Evolutionary conservation across 2,329 filamentous ascomycete species (phyloP).

Genomic region (Phyllosticta capitalensis): DNA sequence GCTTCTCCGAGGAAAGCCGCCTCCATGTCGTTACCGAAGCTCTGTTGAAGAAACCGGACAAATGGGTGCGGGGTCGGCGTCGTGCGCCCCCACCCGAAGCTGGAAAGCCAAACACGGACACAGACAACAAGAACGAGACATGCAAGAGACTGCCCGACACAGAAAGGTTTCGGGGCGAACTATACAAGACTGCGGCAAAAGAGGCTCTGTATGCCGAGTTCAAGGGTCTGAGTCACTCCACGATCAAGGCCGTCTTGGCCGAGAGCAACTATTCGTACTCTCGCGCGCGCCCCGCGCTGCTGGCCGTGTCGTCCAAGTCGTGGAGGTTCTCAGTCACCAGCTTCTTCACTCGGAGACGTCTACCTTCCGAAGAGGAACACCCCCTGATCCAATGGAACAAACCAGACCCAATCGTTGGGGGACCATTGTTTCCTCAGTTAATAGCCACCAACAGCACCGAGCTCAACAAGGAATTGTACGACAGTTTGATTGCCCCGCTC

Average conservation of each 20-base stretch:
- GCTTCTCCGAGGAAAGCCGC: conserved; percentile 66
- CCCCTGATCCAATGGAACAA: conserved; percentile 48
- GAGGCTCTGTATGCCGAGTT: conserved; percentile 65
- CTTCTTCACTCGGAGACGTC: conserved; percentile 58
- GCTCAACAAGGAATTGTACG: conserved; percentile 41
- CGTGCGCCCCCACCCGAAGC: conserved; percentile 37
- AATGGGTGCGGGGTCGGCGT: conserved; percentile 61
- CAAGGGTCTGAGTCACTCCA: conserved; percentile 60
- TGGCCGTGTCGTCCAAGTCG: conserved; percentile 59
- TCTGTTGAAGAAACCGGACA: conserved; percentile 60
- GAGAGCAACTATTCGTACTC: conserved; percentile 75
- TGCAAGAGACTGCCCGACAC: conserved; percentile 36
- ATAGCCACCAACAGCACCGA: conserved; percentile 54
- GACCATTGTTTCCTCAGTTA: conserved; percentile 50
- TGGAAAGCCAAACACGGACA: conserved; percentile 24
- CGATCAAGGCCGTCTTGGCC: conserved; percentile 68
- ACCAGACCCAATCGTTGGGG: conserved; percentile 35
- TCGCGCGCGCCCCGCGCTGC: conserved; percentile 58
- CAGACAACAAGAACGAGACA: conserved; percentile 21
- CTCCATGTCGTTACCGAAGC: conserved; percentile 69
- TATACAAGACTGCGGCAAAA: conserved; percentile 61
- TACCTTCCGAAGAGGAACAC: conserved; percentile 43
- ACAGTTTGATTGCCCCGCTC: conserved; percentile 34
- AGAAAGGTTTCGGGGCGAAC: conserved; percentile 57
- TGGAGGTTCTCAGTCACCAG: conserved; percentile 68